phyloP scores from a whole-genome alignment of 306 rosid genomes.

The Inga laurina region DNA sequence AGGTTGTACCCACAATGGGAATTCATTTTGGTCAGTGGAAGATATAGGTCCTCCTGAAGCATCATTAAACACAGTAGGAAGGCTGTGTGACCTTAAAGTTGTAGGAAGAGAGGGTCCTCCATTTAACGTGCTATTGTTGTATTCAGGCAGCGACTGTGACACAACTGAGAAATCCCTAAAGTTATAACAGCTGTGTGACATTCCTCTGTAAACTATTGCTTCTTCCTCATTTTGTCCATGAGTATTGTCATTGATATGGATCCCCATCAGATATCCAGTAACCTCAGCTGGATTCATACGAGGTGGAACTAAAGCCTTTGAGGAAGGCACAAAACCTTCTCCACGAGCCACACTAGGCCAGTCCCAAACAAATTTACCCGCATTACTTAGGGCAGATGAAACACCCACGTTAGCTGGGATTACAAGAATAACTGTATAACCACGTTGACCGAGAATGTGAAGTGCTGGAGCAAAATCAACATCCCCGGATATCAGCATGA shows the following conservation, averaged over 20 bases:
- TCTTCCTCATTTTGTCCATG: slow-evolving; percentile 80
- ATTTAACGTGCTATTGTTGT: slow-evolving; percentile 46
- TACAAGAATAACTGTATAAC: slow-evolving; percentile 86
- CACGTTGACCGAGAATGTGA: slow-evolving; percentile 96
- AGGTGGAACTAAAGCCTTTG: slow-evolving; percentile 56
- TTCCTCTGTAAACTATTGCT: slow-evolving; percentile 76
- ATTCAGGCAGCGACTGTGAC: slow-evolving; percentile 69
- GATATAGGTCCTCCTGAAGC: slow-evolving; percentile 54
- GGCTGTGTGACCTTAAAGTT: slow-evolving; percentile 68
- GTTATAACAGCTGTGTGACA: slow-evolving; percentile 68
- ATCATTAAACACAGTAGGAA: slow-evolving; percentile 68
- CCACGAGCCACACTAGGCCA: slow-evolving; percentile 97
- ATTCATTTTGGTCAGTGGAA: slow-evolving; percentile 55
- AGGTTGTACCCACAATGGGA: slow-evolving; percentile 70
- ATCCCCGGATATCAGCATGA: slow-evolving; percentile 94
- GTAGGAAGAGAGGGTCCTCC: slow-evolving; percentile 45
- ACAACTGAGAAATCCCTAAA: slow-evolving; percentile 61
- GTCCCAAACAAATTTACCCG: slow-evolving; percentile 98
- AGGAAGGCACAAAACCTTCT: slow-evolving; percentile 78
- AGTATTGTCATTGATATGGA: slow-evolving; percentile 55
- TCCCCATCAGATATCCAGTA: slow-evolving; percentile 70
- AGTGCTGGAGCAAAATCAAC: slow-evolving; percentile 96
- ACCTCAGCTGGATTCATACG: slow-evolving; percentile 57
- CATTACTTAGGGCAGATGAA: slow-evolving; percentile 92
- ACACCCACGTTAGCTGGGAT: slow-evolving; percentile 90